These are phyloP conservation scores for Oryza meridionalis DNA, from an alignment of 176 grass and related monocot species.

Conservation along the genomic window DNA sequence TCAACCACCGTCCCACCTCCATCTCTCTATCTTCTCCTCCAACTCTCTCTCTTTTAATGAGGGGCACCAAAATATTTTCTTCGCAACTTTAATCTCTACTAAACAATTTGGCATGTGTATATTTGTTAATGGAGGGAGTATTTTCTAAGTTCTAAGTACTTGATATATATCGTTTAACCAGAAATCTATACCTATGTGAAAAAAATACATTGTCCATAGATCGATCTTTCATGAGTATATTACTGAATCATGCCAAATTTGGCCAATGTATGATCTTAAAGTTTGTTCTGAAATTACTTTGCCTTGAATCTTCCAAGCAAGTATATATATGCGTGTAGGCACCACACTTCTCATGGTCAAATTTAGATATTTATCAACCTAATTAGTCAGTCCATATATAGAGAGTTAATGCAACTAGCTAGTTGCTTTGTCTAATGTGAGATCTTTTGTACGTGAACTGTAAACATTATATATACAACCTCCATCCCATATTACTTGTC, in stretches of 20 bases:
- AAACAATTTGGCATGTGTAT: no score
- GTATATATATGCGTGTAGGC: neutral
- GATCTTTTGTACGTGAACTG: no score
- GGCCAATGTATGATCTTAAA: neutral
- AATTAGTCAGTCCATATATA: neutral
- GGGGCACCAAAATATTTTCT: no score
- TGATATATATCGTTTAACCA: neutral
- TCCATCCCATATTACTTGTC: no score
- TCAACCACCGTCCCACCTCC: no score
- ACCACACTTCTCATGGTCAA: neutral
- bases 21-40: no score
- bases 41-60: no score
- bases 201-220: neutral
- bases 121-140: neutral
- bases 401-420: neutral
- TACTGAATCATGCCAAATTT: neutral
- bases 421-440: neutral
- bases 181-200: neutral
- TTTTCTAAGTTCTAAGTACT: neutral
- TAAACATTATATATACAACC: neutral
- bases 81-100: no score
- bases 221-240: neutral
- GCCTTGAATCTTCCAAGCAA: neutral
- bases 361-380: neutral
- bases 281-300: neutral